phyloP scores from a whole-genome alignment of 208 protist genomes.

The Leishmania amazonensis region DNA sequence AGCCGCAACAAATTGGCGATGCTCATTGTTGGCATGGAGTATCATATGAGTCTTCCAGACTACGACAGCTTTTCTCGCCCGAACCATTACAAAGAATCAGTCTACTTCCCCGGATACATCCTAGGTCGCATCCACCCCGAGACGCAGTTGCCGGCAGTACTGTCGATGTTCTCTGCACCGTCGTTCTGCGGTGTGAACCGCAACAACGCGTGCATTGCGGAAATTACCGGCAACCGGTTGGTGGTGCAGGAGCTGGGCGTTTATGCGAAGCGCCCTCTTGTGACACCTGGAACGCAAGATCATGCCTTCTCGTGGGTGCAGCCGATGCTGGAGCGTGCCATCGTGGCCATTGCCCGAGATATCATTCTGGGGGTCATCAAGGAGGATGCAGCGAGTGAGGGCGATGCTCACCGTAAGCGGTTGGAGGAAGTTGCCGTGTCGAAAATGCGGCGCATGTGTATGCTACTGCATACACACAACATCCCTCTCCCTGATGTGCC shows the following conservation, averaged over 20 bases:
- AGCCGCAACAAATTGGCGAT: slow-evolving; percentile 63
- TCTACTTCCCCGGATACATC: slow-evolving; percentile 81
- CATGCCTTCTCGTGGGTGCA: slow-evolving; percentile 79
- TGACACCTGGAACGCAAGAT: slow-evolving; percentile 68
- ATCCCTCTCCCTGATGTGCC: slow-evolving; percentile 56
- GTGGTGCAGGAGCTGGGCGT: slow-evolving; percentile 59
- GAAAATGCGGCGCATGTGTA: slow-evolving; percentile 74
- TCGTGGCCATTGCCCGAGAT: slow-evolving; percentile 46
- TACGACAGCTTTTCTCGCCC: slow-evolving; percentile 69
- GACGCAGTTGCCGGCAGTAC: slow-evolving; percentile 55
- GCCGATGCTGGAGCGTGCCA: slow-evolving; percentile 59
- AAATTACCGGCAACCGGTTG: slow-evolving; percentile 39
- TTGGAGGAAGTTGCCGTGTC: slow-evolving; percentile 32
- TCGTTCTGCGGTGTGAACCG: slow-evolving; percentile 82
- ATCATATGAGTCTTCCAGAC: slow-evolving; percentile 67
- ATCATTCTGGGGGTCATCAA: slow-evolving; percentile 49
- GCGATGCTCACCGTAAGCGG: slow-evolving; percentile 33
- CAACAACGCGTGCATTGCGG: slow-evolving; percentile 67
- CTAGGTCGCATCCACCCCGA: slow-evolving; percentile 64
- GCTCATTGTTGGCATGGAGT: slow-evolving; percentile 81
- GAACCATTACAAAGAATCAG: slow-evolving; percentile 80
- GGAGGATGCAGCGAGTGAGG: slow-evolving; percentile 25
- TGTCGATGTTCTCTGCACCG: slow-evolving; percentile 81
- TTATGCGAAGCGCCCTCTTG: slow-evolving; percentile 49
- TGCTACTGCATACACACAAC: slow-evolving; percentile 56